phyloP scores from a whole-genome alignment of 2,329 filamentous ascomycete genomes.

The Arthrobotrys sphaeroides region DNA sequence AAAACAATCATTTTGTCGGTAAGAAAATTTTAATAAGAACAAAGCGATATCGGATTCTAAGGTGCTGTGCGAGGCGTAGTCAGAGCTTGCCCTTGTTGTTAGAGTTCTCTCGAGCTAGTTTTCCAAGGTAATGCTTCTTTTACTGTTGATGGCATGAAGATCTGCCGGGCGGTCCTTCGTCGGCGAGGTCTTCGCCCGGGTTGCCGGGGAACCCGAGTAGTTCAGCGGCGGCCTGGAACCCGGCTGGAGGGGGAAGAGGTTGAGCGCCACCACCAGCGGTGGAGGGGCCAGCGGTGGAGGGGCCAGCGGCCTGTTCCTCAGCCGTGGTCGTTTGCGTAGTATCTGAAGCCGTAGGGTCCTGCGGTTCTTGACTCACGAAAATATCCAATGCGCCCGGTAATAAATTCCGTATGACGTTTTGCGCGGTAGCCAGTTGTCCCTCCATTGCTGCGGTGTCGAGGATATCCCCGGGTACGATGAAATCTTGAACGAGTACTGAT shows the following conservation, averaged over 20 bases:
- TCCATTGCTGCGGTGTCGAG: constrained; percentile 25
- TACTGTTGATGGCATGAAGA: neutral
- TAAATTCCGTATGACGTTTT: constrained; percentile 37
- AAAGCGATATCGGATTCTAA: no score
- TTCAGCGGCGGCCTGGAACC: neutral
- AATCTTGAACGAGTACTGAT: constrained; percentile 26
- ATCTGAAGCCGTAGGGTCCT: neutral
- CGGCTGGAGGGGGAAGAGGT: neutral
- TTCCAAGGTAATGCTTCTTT: neutral
- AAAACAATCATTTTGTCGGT: no score
- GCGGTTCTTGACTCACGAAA: neutral
- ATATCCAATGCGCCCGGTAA: constrained; percentile 14
- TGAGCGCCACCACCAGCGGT: neutral
- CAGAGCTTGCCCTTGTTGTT: no score
- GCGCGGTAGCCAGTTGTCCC: constrained; percentile 30
- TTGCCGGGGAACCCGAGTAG: neutral
- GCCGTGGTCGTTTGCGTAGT: neutral
- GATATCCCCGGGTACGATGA: constrained; percentile 19
- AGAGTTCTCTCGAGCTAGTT: no score
- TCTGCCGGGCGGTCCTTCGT: neutral
- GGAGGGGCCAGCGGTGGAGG: neutral
- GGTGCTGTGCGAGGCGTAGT: no score
- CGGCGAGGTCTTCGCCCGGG: neutral
- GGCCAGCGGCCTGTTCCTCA: neutral
- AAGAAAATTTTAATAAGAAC: no score